Conservation (phyloP, 73 alveolate species). For the Stentor roeselii region DNA sequence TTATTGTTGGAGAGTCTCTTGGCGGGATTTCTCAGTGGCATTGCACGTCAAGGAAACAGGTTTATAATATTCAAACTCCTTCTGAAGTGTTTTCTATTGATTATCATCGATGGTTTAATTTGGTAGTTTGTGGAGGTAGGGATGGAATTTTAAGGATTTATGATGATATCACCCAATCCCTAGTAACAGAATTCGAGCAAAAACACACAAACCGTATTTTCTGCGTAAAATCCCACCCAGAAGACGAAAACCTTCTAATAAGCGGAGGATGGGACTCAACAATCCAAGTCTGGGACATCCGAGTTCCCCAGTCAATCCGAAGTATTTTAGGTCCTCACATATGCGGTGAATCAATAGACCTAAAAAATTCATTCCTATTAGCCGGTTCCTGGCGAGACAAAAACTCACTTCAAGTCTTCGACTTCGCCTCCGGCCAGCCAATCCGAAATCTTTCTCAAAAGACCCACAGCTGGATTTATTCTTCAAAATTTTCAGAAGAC, state of each 20-base stretch:
- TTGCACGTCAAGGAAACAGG: neutral
- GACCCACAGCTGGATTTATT: neutral
- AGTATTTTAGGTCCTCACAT: conserved; percentile 68
- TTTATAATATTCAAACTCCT: neutral
- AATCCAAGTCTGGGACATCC: conserved; percentile 61
- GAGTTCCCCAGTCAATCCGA: conserved; percentile 42
- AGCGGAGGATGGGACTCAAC: conserved; percentile 89
- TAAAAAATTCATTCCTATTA: conserved; percentile 35
- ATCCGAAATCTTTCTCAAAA: neutral
- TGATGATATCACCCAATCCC: neutral
- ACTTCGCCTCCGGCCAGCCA: conserved; percentile 17
- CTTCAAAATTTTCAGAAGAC: neutral
- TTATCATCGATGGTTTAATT: neutral
- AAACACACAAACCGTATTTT: conserved; percentile 79
- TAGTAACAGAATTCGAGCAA: neutral
- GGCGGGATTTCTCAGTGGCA: neutral
- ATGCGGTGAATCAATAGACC: conserved; percentile 78
- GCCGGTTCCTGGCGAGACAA: conserved; percentile 73
- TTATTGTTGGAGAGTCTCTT: neutral
- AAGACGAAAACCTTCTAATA: conserved; percentile 45
- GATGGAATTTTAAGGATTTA: neutral
- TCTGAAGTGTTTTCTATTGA: neutral
- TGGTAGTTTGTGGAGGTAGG: neutral
- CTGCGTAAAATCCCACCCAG: conserved; percentile 59
- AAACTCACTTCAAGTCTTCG: conserved; percentile 59